These are phyloP conservation scores for Stygiomarasmius scandens DNA, from an alignment of 1,284 basidiomycete genomes.

Conservation along the genomic window DNA sequence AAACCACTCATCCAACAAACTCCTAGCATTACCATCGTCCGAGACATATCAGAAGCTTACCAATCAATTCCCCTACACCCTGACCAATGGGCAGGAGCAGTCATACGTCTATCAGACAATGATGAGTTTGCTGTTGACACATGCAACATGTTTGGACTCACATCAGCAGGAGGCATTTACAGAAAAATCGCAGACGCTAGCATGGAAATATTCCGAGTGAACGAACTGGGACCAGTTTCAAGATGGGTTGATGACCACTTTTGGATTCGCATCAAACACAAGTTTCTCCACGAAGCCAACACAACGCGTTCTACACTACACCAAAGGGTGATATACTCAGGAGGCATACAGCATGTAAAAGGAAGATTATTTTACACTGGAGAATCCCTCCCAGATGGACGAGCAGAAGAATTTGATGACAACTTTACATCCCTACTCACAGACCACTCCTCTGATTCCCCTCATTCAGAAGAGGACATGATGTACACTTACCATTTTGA, in stretches of 20 bases:
- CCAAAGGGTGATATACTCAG: slow-evolving; percentile 11
- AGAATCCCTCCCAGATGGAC: slow-evolving; percentile 17
- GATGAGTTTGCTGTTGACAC: slow-evolving; percentile 18
- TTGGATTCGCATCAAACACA: slow-evolving; percentile 31
- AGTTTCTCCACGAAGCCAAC: slow-evolving; percentile 28
- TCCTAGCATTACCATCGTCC: slow-evolving; percentile 8
- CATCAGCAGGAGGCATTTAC: slow-evolving; percentile 17
- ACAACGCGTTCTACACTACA: neutral
- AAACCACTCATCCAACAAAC: neutral
- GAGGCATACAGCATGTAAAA: slow-evolving; percentile 24
- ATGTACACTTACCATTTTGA: neutral
- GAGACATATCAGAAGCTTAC: slow-evolving; percentile 37
- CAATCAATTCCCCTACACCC: slow-evolving; percentile 34
- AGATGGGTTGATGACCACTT: slow-evolving; percentile 47
- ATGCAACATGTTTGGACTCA: slow-evolving; percentile 32
- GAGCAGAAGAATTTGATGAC: slow-evolving; percentile 34
- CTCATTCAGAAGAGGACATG: neutral
- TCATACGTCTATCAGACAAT: slow-evolving; percentile 30
- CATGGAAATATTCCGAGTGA: slow-evolving; percentile 26
- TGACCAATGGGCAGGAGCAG: slow-evolving; percentile 35
- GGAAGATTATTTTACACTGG: slow-evolving; percentile 36
- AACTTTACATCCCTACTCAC: slow-evolving; percentile 21
- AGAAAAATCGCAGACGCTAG: slow-evolving; percentile 32
- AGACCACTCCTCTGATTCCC: neutral
- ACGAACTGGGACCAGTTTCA: slow-evolving; percentile 34